Evolutionary conservation across 2,329 filamentous ascomycete species (phyloP), one percentile per base, ranked within the genome.

Genomic region (Diaporthe ampelina): DNA sequence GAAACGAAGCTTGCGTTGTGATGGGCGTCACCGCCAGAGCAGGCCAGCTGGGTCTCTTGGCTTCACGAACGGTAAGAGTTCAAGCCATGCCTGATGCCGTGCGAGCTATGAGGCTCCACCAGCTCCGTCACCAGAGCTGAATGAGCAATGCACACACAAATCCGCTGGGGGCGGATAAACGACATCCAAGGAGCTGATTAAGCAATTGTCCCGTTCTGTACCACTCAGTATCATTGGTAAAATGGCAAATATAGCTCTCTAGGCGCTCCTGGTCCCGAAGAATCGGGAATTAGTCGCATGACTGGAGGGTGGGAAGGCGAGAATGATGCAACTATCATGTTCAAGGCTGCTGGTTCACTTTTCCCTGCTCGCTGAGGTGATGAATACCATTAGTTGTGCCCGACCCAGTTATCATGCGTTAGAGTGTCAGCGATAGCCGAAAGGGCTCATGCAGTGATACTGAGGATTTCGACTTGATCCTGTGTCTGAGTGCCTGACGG

Each of bases 401-500:
- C 54, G 45, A 19, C 48, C 26, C 13, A 21, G 17, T 29, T 19
- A 24, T 52, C 40, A 21, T 35, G 32, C 45, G 50, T n/a, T 17
- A 21, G 8, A 52, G 45, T 19, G 45, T 13, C 29, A 52, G 45
- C 29, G 48, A 40, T 4, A 35, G 32, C 63, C 63, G 32, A 40
- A 19, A 21, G 32, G 11, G 11, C 19, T 9, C 32, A 19, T 40
- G n/a, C 32, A 54, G n/a, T 54, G 63, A 24, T 45, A 45, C n/a
- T 29, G 1, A 52, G n/a, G 32, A 68, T 54, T 54, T 6, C 4
- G 29, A 29, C 17, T 50, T 54, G 24, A 52, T 40, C 13, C 32
- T 11, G 58, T 45, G 57, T 35, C 70, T 32, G 26, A 72, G 73
- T 26, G 26, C 40, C 15, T 7, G 73, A 73, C 58, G 61, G 70